These are phyloP conservation scores for Vaccinium corymbosum DNA, from an alignment of 148 eudicot genomes.

Conservation along the genomic window DNA sequence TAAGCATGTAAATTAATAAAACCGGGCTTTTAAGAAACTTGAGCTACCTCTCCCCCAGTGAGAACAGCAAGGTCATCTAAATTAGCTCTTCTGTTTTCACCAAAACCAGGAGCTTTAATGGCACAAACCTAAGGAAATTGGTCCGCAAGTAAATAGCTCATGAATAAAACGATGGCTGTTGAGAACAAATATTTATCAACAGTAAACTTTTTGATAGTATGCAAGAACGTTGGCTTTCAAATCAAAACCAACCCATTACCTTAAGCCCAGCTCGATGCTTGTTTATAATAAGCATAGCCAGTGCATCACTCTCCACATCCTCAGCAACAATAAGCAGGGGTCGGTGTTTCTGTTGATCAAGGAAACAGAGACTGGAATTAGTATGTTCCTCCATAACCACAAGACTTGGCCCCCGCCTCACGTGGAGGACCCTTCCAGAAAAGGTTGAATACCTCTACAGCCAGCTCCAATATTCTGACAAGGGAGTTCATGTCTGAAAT, in stretches of 20 bases:
- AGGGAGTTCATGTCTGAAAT: conserved; percentile 61
- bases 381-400: conserved; percentile 5
- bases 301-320: conserved; percentile 83
- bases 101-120: conserved; percentile 96
- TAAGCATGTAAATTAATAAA: conserved; percentile 11
- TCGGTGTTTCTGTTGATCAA: conserved; percentile 43
- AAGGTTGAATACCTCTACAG: conserved; percentile 57
- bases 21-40: conserved; percentile 1
- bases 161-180: not conserved
- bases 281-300: conserved; percentile 75
- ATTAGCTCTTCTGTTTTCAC: conserved; percentile 88
- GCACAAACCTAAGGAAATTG: conserved; percentile 74
- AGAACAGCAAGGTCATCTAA: conserved; percentile 82
- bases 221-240: conserved; percentile 10
- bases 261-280: conserved; percentile 85
- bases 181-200: not conserved
- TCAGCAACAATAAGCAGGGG: conserved; percentile 88
- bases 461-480: conserved; percentile 72
- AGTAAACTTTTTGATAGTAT: not conserved
- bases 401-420: conserved; percentile 6
- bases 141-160: not conserved
- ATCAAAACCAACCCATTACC: conserved; percentile 35
- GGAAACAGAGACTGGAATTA: conserved; percentile 10
- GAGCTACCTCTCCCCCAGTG: conserved; percentile 88
- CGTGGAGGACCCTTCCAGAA: conserved; percentile 9